Percentiles rank a stretch among this genome's conserved stretches.
Conservation (phyloP, 352 stramenopile genomes). For the Bremia lactucae region DNA sequence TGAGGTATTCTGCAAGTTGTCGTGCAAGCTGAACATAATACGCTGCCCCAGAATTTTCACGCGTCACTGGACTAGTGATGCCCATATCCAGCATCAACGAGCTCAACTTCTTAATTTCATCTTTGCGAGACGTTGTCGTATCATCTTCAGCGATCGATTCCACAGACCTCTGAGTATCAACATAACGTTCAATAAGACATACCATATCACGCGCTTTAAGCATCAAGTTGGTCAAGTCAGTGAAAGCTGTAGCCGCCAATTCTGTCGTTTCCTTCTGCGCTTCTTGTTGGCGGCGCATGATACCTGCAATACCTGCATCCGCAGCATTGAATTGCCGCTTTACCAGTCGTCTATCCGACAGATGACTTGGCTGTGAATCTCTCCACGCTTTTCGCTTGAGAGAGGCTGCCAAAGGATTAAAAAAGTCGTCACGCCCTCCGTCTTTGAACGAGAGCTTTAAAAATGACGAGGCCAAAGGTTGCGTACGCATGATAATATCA, state of each 20-base stretch:
- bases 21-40: slow-evolving; percentile 88
- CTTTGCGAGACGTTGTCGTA: slow-evolving; percentile 17
- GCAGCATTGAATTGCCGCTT: slow-evolving; percentile 71
- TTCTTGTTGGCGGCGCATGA: slow-evolving; percentile 68
- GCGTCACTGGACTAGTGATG: slow-evolving; percentile 88
- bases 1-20: slow-evolving; percentile 84
- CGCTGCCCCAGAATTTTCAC: slow-evolving; percentile 75
- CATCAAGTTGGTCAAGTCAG: slow-evolving; percentile 86
- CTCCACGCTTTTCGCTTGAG: slow-evolving; percentile 63
- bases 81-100: slow-evolving; percentile 88
- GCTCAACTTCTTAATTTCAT: slow-evolving; percentile 71
- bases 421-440: slow-evolving; percentile 76
- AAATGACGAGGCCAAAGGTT: slow-evolving; percentile 38
- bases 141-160: slow-evolving; percentile 17
- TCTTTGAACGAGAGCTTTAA: slow-evolving; percentile 85
- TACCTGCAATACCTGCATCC: slow-evolving; percentile 73
- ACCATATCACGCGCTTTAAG: slow-evolving; percentile 87
- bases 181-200: slow-evolving; percentile 85
- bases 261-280: slow-evolving; percentile 74
- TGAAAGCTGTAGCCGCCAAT: slow-evolving; percentile 74
- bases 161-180: slow-evolving; percentile 61
- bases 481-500: slow-evolving; percentile 36
- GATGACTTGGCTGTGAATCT: slow-evolving; percentile 63
- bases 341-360: slow-evolving; percentile 60
- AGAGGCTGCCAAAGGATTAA: slow-evolving; percentile 55